Base-by-base conservation (phyloP, 805 yeast species). In the Barnettozyma wickerhamii region DNA sequence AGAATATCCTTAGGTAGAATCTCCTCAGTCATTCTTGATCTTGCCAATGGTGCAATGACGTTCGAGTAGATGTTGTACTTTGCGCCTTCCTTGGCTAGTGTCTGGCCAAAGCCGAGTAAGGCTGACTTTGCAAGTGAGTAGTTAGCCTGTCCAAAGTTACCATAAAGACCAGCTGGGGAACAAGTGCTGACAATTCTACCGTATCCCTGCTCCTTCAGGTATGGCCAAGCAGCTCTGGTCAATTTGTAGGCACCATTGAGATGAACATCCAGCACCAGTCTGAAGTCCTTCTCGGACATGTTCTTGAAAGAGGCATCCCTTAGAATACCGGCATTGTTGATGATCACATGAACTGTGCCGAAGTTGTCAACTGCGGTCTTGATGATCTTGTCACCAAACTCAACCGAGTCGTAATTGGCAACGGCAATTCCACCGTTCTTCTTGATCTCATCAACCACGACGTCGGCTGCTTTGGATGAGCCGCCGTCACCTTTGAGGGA, bases 111-210 rank as follows among this genome's bases (percentile, higher is more conserved):
- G 10, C 97, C 98, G 42, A 91, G 85, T 39, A 89, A 69, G 14
- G 86, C 98, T 47, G 85, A 69, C 64, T 91, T 91, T 18, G 96
- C 97, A 21, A 96, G 90, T 1, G 96, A 81, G 66, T 91, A 91
- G 68, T 91, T 91, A 30, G 95, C 79, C 68, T 91, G 99, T 37
- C 99, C 99, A 66, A 90, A 91, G 67, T 89, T 89, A 47, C 99
- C 99, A 62, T 84, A 91, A 50, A 91, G 72, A 18, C 99, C 99
- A 27, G 98, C 98, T 4, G 98, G 96, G 4, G 96, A 89, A 20
- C 95, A 80, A n/a, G 97, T 90, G 74, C 88, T 90, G 55, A 91
- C 66, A 53, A 91, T 75, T 54, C 98, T 75, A 49, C 99, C 99
- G 58, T 72, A 91, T 46, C 78, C 77, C 64, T 93, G 97, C 49